Evolutionary conservation across 495 filamentous ascomycete genomes (phyloP).

Genomic region (Podospora didyma): DNA sequence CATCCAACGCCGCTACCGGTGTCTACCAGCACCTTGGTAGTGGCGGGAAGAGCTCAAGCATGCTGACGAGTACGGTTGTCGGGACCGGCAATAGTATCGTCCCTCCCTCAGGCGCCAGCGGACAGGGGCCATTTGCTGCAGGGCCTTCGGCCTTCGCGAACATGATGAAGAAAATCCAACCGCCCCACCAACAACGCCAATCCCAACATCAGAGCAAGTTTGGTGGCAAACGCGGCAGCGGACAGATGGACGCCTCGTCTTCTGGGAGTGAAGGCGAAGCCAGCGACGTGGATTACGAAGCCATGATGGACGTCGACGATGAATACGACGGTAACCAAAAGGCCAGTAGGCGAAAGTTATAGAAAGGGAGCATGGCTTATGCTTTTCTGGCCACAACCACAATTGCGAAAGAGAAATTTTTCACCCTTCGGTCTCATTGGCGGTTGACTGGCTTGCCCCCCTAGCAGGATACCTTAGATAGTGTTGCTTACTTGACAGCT

Average conservation of each 20-base stretch:
- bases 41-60: conserved; percentile 6
- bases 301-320: conserved; percentile 58
- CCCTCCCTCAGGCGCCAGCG: background rate
- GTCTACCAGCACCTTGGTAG: conserved; percentile 5
- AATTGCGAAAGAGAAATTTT: background rate
- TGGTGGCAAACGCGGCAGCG: conserved; percentile 35
- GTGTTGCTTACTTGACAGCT: no score
- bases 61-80: conserved; percentile 18
- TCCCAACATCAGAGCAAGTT: background rate
- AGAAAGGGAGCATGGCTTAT: conserved; percentile 4
- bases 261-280: conserved; percentile 37
- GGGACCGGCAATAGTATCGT: conserved; percentile 8
- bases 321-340: conserved; percentile 35
- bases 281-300: conserved; percentile 42
- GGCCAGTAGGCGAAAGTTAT: conserved; percentile 33
- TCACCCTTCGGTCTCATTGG: no score
- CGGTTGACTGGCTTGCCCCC: no score
- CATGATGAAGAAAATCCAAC: background rate
- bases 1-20: background rate
- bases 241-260: conserved; percentile 41
- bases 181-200: background rate
- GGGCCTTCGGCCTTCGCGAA: conserved; percentile 1
- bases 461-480: no score
- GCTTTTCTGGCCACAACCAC: background rate
- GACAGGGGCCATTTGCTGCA: background rate